A percentile compares a stretch with the other conserved stretches of the same genome.
phyloP scores from a whole-genome alignment of 2,329 filamentous ascomycete genomes.

The Immersiporthe knoxdaviesiana region DNA sequence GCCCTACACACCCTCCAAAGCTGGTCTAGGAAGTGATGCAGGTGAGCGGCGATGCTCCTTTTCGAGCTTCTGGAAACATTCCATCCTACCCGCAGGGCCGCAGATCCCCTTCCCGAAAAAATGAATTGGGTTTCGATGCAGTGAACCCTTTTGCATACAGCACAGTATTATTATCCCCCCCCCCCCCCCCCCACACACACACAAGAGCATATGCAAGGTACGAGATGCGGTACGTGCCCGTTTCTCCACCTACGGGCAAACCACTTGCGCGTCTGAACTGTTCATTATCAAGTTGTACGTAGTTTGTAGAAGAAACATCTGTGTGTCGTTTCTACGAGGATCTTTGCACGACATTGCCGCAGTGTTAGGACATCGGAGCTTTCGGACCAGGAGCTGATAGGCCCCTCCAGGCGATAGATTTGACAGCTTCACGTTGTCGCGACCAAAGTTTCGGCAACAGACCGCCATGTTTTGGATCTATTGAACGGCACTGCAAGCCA shows the following conservation, averaged over 20 bases:
- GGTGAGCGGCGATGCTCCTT: neutral
- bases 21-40: neutral
- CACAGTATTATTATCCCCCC: too few relatives aligned
- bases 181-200: neutral
- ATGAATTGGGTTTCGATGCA: too few relatives aligned
- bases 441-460: neutral
- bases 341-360: neutral
- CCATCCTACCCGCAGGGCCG: neutral
- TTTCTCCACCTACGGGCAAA: slow-evolving; percentile 6
- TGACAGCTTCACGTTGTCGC: slow-evolving; percentile 10
- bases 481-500: neutral
- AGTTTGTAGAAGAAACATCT: neutral
- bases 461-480: slow-evolving; percentile 7
- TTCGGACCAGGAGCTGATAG: slow-evolving; percentile 2
- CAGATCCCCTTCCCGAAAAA: neutral
- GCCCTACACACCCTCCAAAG: neutral
- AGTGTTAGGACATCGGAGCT: slow-evolving; percentile 2
- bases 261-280: neutral
- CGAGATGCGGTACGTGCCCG: neutral
- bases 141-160: neutral
- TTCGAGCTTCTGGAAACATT: neutral
- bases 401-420: neutral
- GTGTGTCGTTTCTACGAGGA: neutral
- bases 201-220: slow-evolving; percentile 25
- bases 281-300: neutral